Evolutionary conservation across 2,329 filamentous ascomycete genomes (phyloP), one percentile per base, ranked within the genome.

Genomic region (Apiospora arundinis): DNA sequence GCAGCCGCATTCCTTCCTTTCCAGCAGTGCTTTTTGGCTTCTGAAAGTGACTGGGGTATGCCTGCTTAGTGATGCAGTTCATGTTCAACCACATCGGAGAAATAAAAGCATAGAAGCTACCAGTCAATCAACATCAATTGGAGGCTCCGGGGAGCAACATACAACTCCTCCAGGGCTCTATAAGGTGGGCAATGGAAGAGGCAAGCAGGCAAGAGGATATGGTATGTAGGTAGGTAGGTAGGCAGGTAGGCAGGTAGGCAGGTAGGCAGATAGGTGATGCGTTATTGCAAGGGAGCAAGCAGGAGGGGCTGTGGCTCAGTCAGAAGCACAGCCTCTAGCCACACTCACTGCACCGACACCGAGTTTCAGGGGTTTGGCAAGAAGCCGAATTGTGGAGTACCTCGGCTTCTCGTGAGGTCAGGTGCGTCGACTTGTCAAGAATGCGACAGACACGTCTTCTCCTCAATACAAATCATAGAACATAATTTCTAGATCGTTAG

Each of bases 331-430:
- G 44, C 60, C 45, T 45, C n/a, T 14, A 32, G 25, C 56, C 56
- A 63, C 56, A n/a, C 40, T 25, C 14, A 14, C 46, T 44, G 28
- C 14, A 14, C 46, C 60, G 28, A 70, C 63, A 21, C 69, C 63
- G 69, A 45, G 69, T 40, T 42, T 42, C 65, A 52, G 65, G 45
- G 45, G 40, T 12, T 40, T 66, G 60, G 70, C 32, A 63, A 56
- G 65, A 32, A 66, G 63, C 56, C 65, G 70, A 63, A 21, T 40
- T 70, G 68, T 70, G 69, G 63, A 68, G 65, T 70, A 70, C 70
- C 70, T 70, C 70, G 65, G 70, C 70, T 48, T 68, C 65, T 63
- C 56, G n/a, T n/a, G 16, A 63, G 56, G 56, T 63, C 56, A 63
- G 32, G 32, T 63, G 56, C 44, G 37, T 11, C 52, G 14, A 11